A percentile compares a stretch with the other conserved stretches of the same genome.
phyloP scores from a whole-genome alignment of 1,284 basidiomycete species.

The Xanthoconium separans region DNA sequence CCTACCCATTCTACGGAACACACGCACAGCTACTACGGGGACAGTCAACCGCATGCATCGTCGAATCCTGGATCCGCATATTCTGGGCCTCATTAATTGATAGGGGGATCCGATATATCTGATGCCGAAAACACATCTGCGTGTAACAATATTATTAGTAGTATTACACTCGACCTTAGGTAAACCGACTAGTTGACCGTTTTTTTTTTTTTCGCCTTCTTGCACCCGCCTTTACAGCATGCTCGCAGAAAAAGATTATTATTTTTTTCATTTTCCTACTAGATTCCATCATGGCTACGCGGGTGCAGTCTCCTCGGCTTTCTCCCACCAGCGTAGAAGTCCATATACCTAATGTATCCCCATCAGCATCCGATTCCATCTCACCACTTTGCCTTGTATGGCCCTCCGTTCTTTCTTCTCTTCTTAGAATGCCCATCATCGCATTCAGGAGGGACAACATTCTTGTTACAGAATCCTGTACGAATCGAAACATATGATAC shows the following conservation, averaged over 20 bases:
- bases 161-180: slow-evolving; percentile 34
- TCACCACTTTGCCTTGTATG: slow-evolving; percentile 13
- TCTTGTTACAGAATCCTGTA: slow-evolving; percentile 19
- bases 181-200: slow-evolving; percentile 32
- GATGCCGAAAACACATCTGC: slow-evolving; percentile 20
- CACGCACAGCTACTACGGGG: slow-evolving; percentile 35
- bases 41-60: slow-evolving; percentile 41
- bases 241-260: slow-evolving; percentile 23
- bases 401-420: slow-evolving; percentile 4
- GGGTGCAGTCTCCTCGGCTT: slow-evolving; percentile 23
- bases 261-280: slow-evolving; percentile 16
- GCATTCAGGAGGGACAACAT: slow-evolving; percentile 7
- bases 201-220: slow-evolving; percentile 22
- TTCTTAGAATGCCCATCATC: slow-evolving; percentile 8
- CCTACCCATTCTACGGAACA: slow-evolving; percentile 35
- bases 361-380: slow-evolving; percentile 23
- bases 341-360: slow-evolving; percentile 21
- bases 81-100: slow-evolving; percentile 44
- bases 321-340: slow-evolving; percentile 24
- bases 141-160: slow-evolving; percentile 37
- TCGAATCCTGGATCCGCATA: slow-evolving; percentile 47
- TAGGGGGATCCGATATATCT: slow-evolving; percentile 15
- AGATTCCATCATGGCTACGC: slow-evolving; percentile 22
- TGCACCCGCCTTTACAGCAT: slow-evolving; percentile 21
- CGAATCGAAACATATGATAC: slow-evolving; percentile 20